Percentiles rank a stretch among this genome's conserved stretches.
Conservation (phyloP, 108 stramenopile species). For the Cafeteria roenbergensis region DNA sequence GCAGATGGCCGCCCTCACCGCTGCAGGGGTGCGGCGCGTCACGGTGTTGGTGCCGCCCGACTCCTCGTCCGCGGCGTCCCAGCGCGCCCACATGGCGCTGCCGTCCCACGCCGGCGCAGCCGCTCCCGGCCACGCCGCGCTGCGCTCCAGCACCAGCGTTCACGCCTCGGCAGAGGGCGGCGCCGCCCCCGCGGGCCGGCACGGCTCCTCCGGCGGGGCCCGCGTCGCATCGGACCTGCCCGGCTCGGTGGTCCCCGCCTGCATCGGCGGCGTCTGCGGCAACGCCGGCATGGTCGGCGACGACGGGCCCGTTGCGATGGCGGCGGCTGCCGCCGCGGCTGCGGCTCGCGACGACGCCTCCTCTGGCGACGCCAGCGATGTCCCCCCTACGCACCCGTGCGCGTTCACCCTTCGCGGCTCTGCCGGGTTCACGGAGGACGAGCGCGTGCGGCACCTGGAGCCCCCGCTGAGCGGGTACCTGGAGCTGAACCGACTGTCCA, state of each 20-base stretch:
- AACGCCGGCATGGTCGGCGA: conserved; percentile 13
- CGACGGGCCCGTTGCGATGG: not conserved
- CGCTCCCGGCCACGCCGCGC: too few species aligned
- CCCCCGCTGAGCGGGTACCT: conserved; percentile 74
- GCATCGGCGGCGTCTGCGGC: not conserved
- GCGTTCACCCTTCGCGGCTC: conserved; percentile 75
- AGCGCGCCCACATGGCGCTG: too few species aligned
- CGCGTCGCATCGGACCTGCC: too few species aligned
- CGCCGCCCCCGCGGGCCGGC: too few species aligned
- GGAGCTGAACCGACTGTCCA: conserved; percentile 67
- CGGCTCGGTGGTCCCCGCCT: conserved; percentile 1
- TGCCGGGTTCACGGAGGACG: conserved; percentile 68
- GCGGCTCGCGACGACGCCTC: not conserved
- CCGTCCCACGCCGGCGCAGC: too few species aligned
- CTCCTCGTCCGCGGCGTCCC: too few species aligned
- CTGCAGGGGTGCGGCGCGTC: conserved; percentile 15
- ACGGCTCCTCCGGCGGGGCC: too few species aligned
- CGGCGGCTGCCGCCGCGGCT: not conserved
- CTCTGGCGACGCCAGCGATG: not conserved
- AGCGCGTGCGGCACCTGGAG: conserved; percentile 76
- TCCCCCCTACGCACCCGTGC: conserved; percentile 39
- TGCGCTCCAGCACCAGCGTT: too few species aligned
- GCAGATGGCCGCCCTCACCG: conserved; percentile 3
- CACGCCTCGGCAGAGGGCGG: too few species aligned
- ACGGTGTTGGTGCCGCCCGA: conserved; percentile 24